phyloP scores from a whole-genome alignment of 2,329 filamentous ascomycete genomes.

The Fusarium sp. region DNA sequence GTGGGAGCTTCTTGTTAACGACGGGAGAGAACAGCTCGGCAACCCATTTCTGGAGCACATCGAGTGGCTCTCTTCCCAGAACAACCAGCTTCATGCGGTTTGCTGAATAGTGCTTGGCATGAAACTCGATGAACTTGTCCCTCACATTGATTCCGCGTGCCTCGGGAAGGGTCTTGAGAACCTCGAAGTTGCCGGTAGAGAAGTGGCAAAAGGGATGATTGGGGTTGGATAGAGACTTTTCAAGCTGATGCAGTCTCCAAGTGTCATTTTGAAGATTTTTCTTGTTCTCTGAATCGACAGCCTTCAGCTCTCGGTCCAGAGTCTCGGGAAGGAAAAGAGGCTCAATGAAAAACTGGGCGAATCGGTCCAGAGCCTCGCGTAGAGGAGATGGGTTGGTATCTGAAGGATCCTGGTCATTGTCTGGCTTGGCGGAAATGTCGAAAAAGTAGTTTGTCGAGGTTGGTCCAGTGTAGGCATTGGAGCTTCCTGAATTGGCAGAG shows the following conservation, averaged over 20 bases:
- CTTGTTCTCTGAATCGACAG: conserved; percentile 96
- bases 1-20: conserved; percentile 81
- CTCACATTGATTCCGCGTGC: conserved; percentile 84
- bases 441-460: conserved; percentile 99
- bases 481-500: conserved; percentile 87
- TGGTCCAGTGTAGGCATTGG: conserved; percentile 93
- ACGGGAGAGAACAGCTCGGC: conserved; percentile 83
- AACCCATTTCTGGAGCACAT: conserved; percentile 86
- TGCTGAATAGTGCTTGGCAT: conserved; percentile 88
- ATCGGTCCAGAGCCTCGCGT: conserved; percentile 86
- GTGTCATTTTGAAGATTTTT: conserved; percentile 94
- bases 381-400: conserved; percentile 70
- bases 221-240: conserved; percentile 86
- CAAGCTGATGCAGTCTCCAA: conserved; percentile 88
- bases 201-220: conserved; percentile 92
- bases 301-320: conserved; percentile 85
- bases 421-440: conserved; percentile 85
- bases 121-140: conserved; percentile 92
- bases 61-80: conserved; percentile 82
- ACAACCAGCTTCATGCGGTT: conserved; percentile 95
- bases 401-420: conserved; percentile 66
- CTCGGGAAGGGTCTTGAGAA: conserved; percentile 84
- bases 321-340: conserved; percentile 88
- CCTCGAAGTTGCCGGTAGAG: conserved; percentile 88
- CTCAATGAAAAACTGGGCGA: conserved; percentile 92